Conservation (phyloP, 768 basidiomycete genomes). For the Amanita rimosa region DNA sequence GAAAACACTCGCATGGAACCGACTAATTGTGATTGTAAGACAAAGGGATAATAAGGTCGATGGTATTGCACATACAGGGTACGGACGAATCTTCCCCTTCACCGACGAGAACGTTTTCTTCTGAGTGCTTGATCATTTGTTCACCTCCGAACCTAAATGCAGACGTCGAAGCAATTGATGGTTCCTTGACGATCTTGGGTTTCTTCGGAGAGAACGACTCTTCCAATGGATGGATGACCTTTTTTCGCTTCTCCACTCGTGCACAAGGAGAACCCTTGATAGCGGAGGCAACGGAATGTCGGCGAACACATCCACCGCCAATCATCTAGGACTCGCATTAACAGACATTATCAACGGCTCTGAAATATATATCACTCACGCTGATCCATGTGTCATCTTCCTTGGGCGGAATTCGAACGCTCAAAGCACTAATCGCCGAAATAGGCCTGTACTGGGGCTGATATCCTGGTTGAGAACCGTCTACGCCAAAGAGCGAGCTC, state of each 20-base stretch:
- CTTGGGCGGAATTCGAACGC: conserved; percentile 36
- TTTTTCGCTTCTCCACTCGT: conserved; percentile 53
- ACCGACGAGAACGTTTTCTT: conserved; percentile 52
- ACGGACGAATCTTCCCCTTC: conserved; percentile 51
- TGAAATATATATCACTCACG: conserved; percentile 26
- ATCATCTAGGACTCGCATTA: conserved; percentile 43
- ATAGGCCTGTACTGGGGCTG: conserved; percentile 51
- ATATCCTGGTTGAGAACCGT: conserved; percentile 26
- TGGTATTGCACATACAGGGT: conserved; percentile 32
- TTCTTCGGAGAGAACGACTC: conserved; percentile 31
- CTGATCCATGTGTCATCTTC: conserved; percentile 73
- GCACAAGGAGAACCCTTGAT: conserved; percentile 65
- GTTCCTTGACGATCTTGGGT: conserved; percentile 43
- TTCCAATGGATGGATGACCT: conserved; percentile 26
- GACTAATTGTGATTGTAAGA: conserved; percentile 20
- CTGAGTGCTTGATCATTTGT: conserved; percentile 56
- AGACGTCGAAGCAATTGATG: conserved; percentile 60
- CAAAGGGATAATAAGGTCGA: not conserved
- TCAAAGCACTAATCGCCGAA: conserved; percentile 46
- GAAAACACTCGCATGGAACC: conserved; percentile 46
- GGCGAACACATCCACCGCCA: conserved; percentile 65
- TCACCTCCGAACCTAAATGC: conserved; percentile 58
- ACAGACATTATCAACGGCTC: not conserved
- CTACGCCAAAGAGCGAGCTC: conserved; percentile 53
- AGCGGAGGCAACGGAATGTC: conserved; percentile 52